Evolutionary conservation across 176 grass and related monocot species (phyloP), one percentile per base, ranked within the genome.

Genomic region (Poa pratensis): DNA sequence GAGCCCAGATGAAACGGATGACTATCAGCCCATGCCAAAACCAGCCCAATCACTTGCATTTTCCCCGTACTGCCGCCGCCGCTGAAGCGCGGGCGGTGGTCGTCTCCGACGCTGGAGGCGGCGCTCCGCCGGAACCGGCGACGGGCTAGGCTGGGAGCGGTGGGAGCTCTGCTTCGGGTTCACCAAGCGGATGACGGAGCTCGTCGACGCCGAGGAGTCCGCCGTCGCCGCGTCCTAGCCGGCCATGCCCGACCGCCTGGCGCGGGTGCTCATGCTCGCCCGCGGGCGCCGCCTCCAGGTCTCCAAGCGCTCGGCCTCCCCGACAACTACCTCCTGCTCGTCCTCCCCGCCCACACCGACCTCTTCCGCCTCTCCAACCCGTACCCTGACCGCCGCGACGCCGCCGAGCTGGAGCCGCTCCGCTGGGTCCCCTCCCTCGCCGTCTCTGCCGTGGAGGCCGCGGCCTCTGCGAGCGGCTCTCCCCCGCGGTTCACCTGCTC

Each of bases 301-400:
- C 15, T 88, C 90, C 69, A 98, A 98, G 85, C 72, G 71, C 89
- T 98, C 61, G 95, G 93, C 27, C 82, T 98, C 53, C 93, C 95
- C 6, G 93, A 98, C 61, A 91, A 98, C 75, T 98, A 98, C 90
- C 74, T 98, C 55, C 86, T 98, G 23, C 89, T 93, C 69, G 53
- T 95, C 45, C 79, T 95, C 40, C 95, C 92, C 10, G 90, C 77
- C 34, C 77, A 83, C 66, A 92, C 93, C 34, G 85, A 98, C 28
- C 84, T 91, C 60, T 98, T 98, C 88, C 86, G 91, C 59, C 69
- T 98, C 52, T 18, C 90, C 52, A 95, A 98, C 72, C 89, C 86
- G 12, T 94, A 50, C 84, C 88, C 82, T 5, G 86, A 87, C 40
- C 79, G 77, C 72, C 70, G 87, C 55, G 91, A 90, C 62, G 79